Conservation (phyloP, 1,284 basidiomycete species). For the Coniophora puteana region DNA sequence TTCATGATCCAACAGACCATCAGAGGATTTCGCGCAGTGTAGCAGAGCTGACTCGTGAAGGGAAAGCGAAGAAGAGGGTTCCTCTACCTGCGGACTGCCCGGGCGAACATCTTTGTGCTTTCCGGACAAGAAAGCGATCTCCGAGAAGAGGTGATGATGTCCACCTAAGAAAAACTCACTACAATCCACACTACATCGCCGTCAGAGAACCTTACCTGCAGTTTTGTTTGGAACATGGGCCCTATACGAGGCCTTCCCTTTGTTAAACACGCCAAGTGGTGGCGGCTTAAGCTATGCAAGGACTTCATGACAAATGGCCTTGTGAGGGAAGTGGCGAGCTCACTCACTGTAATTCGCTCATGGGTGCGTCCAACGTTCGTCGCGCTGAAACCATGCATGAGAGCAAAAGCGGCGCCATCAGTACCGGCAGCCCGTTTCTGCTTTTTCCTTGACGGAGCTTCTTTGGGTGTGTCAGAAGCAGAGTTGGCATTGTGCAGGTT, state of each 20-base stretch:
- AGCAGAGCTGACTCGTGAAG: not conserved
- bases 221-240: conserved; percentile 24
- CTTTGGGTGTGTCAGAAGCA: conserved; percentile 5
- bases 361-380: conserved; percentile 64
- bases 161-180: conserved; percentile 14
- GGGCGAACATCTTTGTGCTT: conserved; percentile 8
- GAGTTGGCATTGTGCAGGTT: conserved; percentile 14
- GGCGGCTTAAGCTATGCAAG: conserved; percentile 38
- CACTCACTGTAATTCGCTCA: conserved; percentile 63
- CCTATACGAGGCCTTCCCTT: conserved; percentile 62
- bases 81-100: conserved; percentile 5
- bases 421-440: conserved; percentile 37
- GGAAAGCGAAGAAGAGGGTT: not conserved
- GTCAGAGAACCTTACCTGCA: conserved; percentile 12
- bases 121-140: conserved; percentile 45
- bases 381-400: conserved; percentile 73
- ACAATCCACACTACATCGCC: not conserved
- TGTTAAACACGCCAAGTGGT: conserved; percentile 62
- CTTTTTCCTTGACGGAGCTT: conserved; percentile 21
- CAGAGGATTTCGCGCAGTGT: conserved; percentile 2
- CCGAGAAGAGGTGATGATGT: conserved; percentile 40
- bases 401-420: conserved; percentile 58
- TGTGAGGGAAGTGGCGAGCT: not conserved
- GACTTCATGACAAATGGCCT: conserved; percentile 8
- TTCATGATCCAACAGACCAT: conserved; percentile 7